Evolutionary conservation across 352 stramenopile species (phyloP).

Genomic region (Phytophthora crassamura): DNA sequence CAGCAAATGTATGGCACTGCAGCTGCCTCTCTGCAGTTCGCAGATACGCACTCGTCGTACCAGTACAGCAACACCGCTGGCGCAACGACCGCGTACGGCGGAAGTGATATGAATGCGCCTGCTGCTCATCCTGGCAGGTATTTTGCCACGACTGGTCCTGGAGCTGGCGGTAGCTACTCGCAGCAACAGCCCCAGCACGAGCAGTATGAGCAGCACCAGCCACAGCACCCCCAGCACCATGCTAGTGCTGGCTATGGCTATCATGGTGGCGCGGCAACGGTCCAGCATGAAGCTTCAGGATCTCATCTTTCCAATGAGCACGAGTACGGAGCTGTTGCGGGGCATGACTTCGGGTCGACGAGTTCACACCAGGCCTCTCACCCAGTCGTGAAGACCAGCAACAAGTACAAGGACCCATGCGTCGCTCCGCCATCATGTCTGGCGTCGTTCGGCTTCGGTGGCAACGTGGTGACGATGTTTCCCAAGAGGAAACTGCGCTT

Average conservation of each 20-base stretch:
- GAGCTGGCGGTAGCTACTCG: constrained; percentile 23
- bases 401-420: constrained; percentile 87
- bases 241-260: constrained; percentile 14
- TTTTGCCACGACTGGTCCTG: constrained; percentile 14
- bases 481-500: constrained; percentile 85
- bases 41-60: constrained; percentile 13
- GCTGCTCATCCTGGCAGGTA: constrained; percentile 17
- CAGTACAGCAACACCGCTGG: constrained; percentile 8
- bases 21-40: constrained; percentile 22
- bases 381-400: constrained; percentile 47
- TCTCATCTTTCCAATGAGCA: constrained; percentile 19
- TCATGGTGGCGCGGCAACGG: constrained; percentile 7
- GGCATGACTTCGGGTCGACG: constrained; percentile 7
- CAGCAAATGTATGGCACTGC: constrained; percentile 8
- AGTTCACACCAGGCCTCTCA: constrained; percentile 24
- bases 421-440: constrained; percentile 78
- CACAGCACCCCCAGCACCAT: constrained; percentile 17
- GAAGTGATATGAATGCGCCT: constrained; percentile 13
- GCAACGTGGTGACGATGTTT: constrained; percentile 91
- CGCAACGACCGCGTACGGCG: constrained; percentile 6
- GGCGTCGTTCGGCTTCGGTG: constrained; percentile 86
- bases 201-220: constrained; percentile 10
- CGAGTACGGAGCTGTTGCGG: constrained; percentile 18
- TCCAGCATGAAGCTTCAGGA: constrained; percentile 17
- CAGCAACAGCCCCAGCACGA: constrained; percentile 21